These are phyloP conservation scores for Solanum hybrid DNA, from an alignment of 305 asterid genomes.

Conservation along the genomic window DNA sequence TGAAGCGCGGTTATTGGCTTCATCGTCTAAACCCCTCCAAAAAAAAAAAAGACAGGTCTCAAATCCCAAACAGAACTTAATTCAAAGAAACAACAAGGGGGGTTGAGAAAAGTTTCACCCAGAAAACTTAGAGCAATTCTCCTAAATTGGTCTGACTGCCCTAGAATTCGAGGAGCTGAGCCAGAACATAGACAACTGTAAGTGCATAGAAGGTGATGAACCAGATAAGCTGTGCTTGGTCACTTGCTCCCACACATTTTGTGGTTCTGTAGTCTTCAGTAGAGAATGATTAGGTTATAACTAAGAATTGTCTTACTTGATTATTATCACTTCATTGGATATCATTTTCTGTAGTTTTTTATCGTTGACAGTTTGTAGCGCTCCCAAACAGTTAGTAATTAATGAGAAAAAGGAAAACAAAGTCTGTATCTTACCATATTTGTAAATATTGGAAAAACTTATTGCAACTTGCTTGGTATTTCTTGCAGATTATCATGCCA, in stretches of 20 bases:
- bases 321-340: neutral
- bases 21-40: neutral
- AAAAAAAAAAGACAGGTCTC: neutral
- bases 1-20: neutral
- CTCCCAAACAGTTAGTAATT: neutral
- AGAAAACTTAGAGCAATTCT: neutral
- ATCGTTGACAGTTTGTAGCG: neutral
- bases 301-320: neutral
- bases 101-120: neutral
- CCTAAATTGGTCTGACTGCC: neutral
- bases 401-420: neutral
- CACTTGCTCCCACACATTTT: neutral
- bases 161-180: neutral
- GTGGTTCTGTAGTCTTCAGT: neutral
- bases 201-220: neutral
- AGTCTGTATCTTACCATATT: neutral
- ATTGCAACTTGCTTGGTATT: neutral
- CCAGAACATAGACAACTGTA: neutral
- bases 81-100: neutral
- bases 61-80: neutral
- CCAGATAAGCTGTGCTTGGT: neutral
- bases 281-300: neutral
- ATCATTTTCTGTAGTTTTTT: neutral
- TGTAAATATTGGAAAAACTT: neutral
- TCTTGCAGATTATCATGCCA: conserved; percentile 23